Conservation (phyloP, 1,284 basidiomycete genomes). For the Earliella scabrosa region DNA sequence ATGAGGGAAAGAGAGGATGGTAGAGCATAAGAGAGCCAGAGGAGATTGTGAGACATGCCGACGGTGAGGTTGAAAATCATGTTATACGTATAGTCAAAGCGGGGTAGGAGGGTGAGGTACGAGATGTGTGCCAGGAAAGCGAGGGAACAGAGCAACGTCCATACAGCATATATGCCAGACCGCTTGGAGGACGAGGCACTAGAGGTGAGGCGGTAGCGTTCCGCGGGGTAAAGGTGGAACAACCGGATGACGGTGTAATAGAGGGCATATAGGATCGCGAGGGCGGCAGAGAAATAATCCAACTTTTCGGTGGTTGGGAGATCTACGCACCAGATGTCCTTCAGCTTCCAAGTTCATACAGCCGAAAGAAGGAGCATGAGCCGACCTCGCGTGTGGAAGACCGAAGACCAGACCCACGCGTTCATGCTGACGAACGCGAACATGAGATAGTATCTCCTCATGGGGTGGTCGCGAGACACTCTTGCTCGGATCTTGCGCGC, state of each 20-base stretch:
- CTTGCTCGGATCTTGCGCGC: conserved; percentile 50
- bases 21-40: conserved; percentile 85
- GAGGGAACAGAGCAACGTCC: conserved; percentile 52
- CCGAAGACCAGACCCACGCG: conserved; percentile 91
- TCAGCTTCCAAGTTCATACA: conserved; percentile 3
- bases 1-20: conserved; percentile 53
- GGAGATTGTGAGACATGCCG: conserved; percentile 77
- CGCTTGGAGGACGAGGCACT: conserved; percentile 27
- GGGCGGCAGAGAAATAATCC: conserved; percentile 95
- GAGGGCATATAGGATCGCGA: conserved; percentile 78
- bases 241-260: conserved; percentile 79
- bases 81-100: conserved; percentile 97
- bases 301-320: conserved; percentile 84
- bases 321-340: conserved; percentile 52
- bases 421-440: conserved; percentile 84
- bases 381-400: conserved; percentile 92
- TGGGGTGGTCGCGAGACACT: conserved; percentile 64
- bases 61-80: conserved; percentile 84
- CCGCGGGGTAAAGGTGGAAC: conserved; percentile 71
- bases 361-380: conserved; percentile 26
- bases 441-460: conserved; percentile 71
- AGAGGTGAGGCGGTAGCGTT: conserved; percentile 32
- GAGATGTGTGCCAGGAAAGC: conserved; percentile 72
- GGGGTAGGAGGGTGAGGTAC: conserved; percentile 77
- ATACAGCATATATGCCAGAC: conserved; percentile 29